These are phyloP conservation scores for Pichia sp. DNA, from an alignment of 1,139 yeast genomes.

Conservation along the genomic window DNA sequence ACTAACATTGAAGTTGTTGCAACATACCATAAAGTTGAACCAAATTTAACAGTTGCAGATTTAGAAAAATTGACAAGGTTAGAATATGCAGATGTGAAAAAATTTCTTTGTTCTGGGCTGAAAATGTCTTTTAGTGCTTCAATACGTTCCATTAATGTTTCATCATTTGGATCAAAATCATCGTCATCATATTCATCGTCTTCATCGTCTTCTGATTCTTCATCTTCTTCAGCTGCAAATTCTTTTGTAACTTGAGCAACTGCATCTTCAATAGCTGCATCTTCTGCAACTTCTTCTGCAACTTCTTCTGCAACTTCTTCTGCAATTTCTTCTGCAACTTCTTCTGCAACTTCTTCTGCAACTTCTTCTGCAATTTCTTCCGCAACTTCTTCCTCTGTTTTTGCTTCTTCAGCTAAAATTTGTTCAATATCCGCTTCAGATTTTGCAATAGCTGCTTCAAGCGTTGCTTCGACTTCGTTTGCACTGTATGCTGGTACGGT, in stretches of 20 bases:
- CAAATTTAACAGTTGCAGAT: constrained; percentile 51
- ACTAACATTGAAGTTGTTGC: constrained; percentile 79
- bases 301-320: constrained; percentile 4
- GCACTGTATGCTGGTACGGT: constrained; percentile 6
- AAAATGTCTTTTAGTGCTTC: constrained; percentile 87
- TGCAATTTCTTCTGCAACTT: constrained; percentile 3
- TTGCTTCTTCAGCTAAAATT: constrained; percentile 7
- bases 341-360: constrained; percentile 12
- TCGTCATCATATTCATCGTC: constrained; percentile 36
- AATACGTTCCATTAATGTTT: constrained; percentile 79
- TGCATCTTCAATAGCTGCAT: constrained; percentile 11
- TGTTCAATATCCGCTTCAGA: constrained; percentile 8
- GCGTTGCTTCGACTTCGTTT: constrained; percentile 7
- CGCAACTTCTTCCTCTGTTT: constrained; percentile 8
- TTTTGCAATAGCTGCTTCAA: constrained; percentile 8
- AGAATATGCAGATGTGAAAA: constrained; percentile 30
- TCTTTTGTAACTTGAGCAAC: constrained; percentile 9
- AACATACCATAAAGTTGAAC: constrained; percentile 75
- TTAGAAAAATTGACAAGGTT: constrained; percentile 18
- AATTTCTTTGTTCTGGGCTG: constrained; percentile 77
- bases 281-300: constrained; percentile 10
- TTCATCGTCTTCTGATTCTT: constrained; percentile 18
- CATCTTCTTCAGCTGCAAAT: constrained; percentile 7
- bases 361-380: constrained; percentile 8
- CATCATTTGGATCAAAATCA: constrained; percentile 74